A percentile compares a stretch with the other conserved stretches of the same genome.
Evolutionary conservation across 1,139 yeast species (phyloP).

Genomic region (Saccharomycopsis crataegensis): DNA sequence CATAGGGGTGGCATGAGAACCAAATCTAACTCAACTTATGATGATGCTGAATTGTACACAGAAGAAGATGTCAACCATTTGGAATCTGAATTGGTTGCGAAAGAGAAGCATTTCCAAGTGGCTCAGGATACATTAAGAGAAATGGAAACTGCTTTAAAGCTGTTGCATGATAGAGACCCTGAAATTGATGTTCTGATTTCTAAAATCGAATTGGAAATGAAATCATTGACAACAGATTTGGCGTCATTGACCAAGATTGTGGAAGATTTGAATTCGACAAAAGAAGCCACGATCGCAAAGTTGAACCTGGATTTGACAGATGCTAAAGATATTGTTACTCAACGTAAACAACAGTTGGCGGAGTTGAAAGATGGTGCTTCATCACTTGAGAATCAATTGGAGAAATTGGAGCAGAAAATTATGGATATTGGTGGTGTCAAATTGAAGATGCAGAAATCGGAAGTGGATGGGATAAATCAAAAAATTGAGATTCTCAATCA

Average conservation of each 20-base stretch:
- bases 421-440: slow-evolving; percentile 91
- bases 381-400: slow-evolving; percentile 52
- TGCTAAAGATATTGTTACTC: slow-evolving; percentile 34
- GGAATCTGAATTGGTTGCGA: slow-evolving; percentile 43
- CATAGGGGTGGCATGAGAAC: slow-evolving; percentile 37
- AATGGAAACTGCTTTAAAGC: slow-evolving; percentile 53
- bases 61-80: slow-evolving; percentile 53
- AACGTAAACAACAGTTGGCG: slow-evolving; percentile 34
- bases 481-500: slow-evolving; percentile 56
- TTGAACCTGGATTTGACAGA: slow-evolving; percentile 32
- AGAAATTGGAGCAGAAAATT: slow-evolving; percentile 61
- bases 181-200: slow-evolving; percentile 59
- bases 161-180: slow-evolving; percentile 59
- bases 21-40: slow-evolving; percentile 24
- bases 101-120: slow-evolving; percentile 49
- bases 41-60: slow-evolving; percentile 28
- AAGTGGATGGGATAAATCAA: slow-evolving; percentile 70
- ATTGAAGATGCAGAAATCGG: slow-evolving; percentile 70
- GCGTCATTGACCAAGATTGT: slow-evolving; percentile 26
- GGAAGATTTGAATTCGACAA: slow-evolving; percentile 23
- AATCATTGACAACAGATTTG: slow-evolving; percentile 39
- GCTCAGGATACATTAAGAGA: slow-evolving; percentile 48
- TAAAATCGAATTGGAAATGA: slow-evolving; percentile 57
- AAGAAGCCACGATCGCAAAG: slow-evolving; percentile 18
- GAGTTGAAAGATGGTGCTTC: slow-evolving; percentile 47